phyloP scores from a whole-genome alignment of 2,329 filamentous ascomycete species.

The Curvularia sp. region DNA sequence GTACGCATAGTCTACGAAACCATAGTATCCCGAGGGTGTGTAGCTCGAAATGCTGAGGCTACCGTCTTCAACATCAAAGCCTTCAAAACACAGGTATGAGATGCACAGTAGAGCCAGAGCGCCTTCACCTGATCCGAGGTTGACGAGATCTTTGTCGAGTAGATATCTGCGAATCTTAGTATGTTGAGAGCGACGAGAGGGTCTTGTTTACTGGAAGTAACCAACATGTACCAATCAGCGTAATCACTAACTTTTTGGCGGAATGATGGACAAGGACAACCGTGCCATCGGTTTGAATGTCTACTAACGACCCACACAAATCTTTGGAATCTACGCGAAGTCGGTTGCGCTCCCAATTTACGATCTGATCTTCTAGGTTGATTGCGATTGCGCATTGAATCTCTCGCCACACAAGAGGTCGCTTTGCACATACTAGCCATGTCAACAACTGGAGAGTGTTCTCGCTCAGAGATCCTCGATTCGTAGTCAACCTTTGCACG shows the following conservation, averaged over 20 bases:
- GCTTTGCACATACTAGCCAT: conserved; percentile 42
- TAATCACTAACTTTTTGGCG: conserved; percentile 9
- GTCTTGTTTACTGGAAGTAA: background rate
- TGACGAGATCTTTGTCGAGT: conserved; percentile 5
- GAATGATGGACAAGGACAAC: conserved; percentile 10
- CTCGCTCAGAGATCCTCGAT: conserved; percentile 23
- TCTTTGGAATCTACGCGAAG: conserved; percentile 36
- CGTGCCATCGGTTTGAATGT: conserved; percentile 4
- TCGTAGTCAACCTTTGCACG: conserved; percentile 17
- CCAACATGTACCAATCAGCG: too few species aligned
- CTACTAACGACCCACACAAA: conserved; percentile 33
- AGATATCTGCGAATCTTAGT: conserved; percentile 7
- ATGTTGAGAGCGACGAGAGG: background rate
- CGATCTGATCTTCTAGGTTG: conserved; percentile 22
- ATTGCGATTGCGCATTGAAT: conserved; percentile 40
- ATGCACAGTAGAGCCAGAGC: conserved; percentile 5
- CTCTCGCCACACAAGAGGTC: conserved; percentile 36
- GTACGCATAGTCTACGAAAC: conserved; percentile 14
- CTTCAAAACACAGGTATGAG: conserved; percentile 7
- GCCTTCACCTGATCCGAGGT: conserved; percentile 3
- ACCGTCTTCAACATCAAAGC: background rate
- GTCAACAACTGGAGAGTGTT: conserved; percentile 28
- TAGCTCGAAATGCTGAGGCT: background rate
- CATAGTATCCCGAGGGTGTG: conserved; percentile 10
- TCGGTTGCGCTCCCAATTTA: conserved; percentile 30